Conservation (phyloP, 2,329 filamentous ascomycete species). For the Fusarium sp. region DNA sequence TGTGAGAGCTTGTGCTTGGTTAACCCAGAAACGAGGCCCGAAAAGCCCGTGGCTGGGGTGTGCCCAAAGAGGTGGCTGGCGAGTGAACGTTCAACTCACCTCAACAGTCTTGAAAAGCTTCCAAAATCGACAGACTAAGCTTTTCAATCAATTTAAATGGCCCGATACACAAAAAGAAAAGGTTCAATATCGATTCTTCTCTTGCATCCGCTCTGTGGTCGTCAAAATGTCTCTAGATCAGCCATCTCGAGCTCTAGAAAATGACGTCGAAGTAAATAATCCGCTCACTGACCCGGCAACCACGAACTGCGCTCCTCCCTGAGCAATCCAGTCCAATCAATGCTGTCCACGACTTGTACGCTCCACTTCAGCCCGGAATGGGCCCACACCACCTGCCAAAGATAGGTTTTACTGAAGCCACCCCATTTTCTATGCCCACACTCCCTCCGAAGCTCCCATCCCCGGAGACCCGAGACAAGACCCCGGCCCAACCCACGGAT, state of each 20-base stretch:
- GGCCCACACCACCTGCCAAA: background rate
- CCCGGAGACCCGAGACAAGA: background rate
- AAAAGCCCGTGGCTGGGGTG: conserved; percentile 45
- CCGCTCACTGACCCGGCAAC: conserved; percentile 43
- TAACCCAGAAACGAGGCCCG: conserved; percentile 46
- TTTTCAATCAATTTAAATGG: background rate
- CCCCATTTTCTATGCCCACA: background rate
- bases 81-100: background rate
- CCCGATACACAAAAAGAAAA: background rate
- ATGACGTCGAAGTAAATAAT: conserved; percentile 53
- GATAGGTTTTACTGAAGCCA: background rate
- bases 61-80: conserved; percentile 35
- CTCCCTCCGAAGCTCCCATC: conserved; percentile 14
- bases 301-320: background rate
- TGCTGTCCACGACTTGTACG: conserved; percentile 22
- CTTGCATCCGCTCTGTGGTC: background rate
- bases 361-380: conserved; percentile 14
- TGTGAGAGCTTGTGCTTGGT: conserved; percentile 37
- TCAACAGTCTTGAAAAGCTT: background rate
- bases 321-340: conserved; percentile 29
- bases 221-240: background rate
- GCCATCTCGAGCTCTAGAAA: background rate
- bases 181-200: background rate
- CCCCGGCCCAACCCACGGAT: background rate
- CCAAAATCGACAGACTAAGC: background rate